Conservation (phyloP, 306 rosid genomes). For the Castanopsis chinensis region DNA sequence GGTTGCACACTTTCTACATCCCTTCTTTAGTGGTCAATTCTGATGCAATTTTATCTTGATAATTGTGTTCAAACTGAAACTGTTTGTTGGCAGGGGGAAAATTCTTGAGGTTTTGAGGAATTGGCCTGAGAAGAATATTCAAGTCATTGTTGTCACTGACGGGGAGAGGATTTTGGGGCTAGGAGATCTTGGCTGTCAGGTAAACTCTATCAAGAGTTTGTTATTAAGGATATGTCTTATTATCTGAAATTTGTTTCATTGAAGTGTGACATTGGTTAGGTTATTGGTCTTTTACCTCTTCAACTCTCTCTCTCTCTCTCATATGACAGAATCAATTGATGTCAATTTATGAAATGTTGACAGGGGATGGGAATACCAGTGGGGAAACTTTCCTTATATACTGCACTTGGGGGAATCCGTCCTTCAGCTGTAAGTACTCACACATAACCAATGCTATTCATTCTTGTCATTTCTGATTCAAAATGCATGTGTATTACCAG, state of each 20-base stretch:
- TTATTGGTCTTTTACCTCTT: not conserved
- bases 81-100: slow-evolving; percentile 61
- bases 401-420: slow-evolving; percentile 96
- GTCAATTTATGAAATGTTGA: slow-evolving; percentile 16
- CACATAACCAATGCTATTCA: not conserved
- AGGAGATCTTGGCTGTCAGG: slow-evolving; percentile 98
- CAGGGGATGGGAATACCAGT: slow-evolving; percentile 99
- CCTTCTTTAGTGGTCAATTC: slow-evolving; percentile 8
- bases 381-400: slow-evolving; percentile 86
- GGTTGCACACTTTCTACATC: slow-evolving; percentile 2
- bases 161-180: slow-evolving; percentile 95
- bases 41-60: slow-evolving; percentile 19
- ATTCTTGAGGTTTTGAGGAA: slow-evolving; percentile 90
- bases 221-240: not conserved
- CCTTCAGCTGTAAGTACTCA: slow-evolving; percentile 81
- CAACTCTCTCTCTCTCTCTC: not conserved
- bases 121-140: slow-evolving; percentile 96
- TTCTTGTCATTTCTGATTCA: not conserved
- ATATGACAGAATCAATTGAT: not conserved
- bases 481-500: slow-evolving; percentile 7
- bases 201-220: slow-evolving; percentile 26
- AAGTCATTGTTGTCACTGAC: slow-evolving; percentile 96
- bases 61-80: slow-evolving; percentile 20
- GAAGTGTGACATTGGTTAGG: not conserved
- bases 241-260: not conserved